Conservation (phyloP, 139 green algal genomes). For the Closterium sp. region DNA sequence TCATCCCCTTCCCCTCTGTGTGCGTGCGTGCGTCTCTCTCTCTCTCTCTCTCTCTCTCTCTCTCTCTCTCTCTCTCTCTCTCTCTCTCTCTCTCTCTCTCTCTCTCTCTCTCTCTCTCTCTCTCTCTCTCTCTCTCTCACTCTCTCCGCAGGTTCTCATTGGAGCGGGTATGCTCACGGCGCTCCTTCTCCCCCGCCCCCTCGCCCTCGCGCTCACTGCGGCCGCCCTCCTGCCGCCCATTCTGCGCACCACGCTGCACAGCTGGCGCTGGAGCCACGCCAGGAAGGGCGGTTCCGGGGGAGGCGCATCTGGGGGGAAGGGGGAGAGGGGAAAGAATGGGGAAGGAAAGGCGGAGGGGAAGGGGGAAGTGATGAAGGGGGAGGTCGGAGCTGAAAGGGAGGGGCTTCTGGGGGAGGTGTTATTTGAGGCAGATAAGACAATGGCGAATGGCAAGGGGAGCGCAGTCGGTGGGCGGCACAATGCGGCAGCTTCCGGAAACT, state of each 20-base stretch:
- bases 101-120: too few relatives aligned
- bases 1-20: too few relatives aligned
- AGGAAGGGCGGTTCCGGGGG: background rate
- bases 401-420: too few relatives aligned
- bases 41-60: too few relatives aligned
- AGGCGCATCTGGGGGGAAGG: background rate
- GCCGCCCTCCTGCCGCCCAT: background rate
- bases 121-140: too few relatives aligned
- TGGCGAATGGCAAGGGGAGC: background rate
- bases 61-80: too few relatives aligned
- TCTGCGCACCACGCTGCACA: background rate
- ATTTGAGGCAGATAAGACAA: too few relatives aligned
- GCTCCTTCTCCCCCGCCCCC: background rate
- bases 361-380: background rate
- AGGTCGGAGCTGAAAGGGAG: background rate
- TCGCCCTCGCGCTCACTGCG: background rate
- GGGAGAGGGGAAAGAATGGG: background rate
- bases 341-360: background rate
- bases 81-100: too few relatives aligned
- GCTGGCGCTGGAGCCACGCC: background rate
- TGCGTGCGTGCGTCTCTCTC: too few relatives aligned
- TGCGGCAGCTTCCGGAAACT: background rate
- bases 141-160: background rate
- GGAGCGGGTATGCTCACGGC: background rate
- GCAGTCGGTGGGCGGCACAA: background rate